A percentile compares a stretch with the other conserved stretches of the same genome.
Conservation (phyloP, 768 basidiomycete genomes). For the Ramaria sp. region DNA sequence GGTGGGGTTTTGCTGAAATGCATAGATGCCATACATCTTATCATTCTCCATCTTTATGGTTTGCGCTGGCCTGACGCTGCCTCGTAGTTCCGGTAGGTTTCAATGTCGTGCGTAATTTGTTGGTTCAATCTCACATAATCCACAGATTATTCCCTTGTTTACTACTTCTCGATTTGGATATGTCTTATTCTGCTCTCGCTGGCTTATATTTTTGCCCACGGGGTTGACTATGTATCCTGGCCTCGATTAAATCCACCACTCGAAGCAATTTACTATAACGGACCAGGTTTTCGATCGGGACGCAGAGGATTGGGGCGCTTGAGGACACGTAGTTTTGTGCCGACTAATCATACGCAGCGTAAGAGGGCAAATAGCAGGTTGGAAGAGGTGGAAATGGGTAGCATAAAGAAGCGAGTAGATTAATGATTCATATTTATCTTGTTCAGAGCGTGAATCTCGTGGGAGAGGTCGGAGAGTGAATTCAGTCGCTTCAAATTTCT, state of each 20-base stretch:
- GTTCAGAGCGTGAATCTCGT: not conserved
- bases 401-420: constrained; percentile 63
- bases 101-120: not conserved
- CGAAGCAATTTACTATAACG: constrained; percentile 67
- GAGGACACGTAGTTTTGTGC: constrained; percentile 13
- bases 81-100: constrained; percentile 72
- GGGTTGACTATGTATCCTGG: constrained; percentile 93
- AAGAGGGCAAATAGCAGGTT: constrained; percentile 27
- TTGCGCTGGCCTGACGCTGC: constrained; percentile 74
- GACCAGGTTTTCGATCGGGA: constrained; percentile 76
- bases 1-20: not conserved
- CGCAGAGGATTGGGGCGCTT: constrained; percentile 50
- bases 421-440: constrained; percentile 18
- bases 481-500: not conserved
- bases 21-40: constrained; percentile 73
- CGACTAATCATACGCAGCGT: constrained; percentile 22
- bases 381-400: constrained; percentile 76
- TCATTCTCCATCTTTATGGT: constrained; percentile 84
- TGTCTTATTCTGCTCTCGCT: constrained; percentile 49
- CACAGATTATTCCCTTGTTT: constrained; percentile 73
- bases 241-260: constrained; percentile 73
- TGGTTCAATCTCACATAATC: not conserved
- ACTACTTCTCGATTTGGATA: constrained; percentile 80
- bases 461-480: not conserved
- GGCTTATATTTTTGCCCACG: constrained; percentile 70